Evolutionary conservation across 108 stramenopile genomes (phyloP), one percentile per base, ranked within the genome.

Genomic region (Skeletonema costatum): DNA sequence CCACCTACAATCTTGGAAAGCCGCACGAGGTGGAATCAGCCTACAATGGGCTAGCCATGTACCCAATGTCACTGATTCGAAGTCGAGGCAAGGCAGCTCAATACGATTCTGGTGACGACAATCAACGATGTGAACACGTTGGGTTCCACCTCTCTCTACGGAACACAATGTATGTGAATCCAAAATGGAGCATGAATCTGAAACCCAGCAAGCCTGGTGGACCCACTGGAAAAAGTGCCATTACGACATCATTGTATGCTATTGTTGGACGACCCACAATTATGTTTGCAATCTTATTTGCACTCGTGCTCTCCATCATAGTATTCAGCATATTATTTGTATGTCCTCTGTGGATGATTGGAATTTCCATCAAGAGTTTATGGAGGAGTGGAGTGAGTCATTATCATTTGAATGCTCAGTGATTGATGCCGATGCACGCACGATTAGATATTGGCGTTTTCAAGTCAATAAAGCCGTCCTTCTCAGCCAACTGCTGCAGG

Each of bases 121-220:
- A 78, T 21, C 86, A 86, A 76, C 25, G 77, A 42, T 86, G 86
- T 61, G 86, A 86, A 72, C 86, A 86, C 71, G 83, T 86, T 42
- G 82, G 86, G 0, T 86, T 86, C 74, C 78, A 86, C 61, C 58
- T 80, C 35, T 71, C 78, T 3, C 67, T 86, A 1, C 41, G 30
- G 31, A 77, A 73, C 10, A 13, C 66, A 5, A 86, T 86, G 86
- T 86, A 80, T 66, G 82, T 86, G 60, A 80, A 79, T 31, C 86
- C 86, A 35, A 86, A 86, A 71, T 86, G 86, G 86, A 82, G 60
- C 29, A 80, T 84, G 82, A 65, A 86, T 41, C 56, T 86, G 16
- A 80, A 82, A 61, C 82, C 86, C 6, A 60, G 46, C 31, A 82
- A 83, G 64, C 86, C 86, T 2, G 86, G 86, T n/a, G 86, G 86